Percentiles rank a stretch among this genome's conserved stretches.
Evolutionary conservation across 2,329 filamentous ascomycete genomes (phyloP).

Genomic region (Fusarium sp.): DNA sequence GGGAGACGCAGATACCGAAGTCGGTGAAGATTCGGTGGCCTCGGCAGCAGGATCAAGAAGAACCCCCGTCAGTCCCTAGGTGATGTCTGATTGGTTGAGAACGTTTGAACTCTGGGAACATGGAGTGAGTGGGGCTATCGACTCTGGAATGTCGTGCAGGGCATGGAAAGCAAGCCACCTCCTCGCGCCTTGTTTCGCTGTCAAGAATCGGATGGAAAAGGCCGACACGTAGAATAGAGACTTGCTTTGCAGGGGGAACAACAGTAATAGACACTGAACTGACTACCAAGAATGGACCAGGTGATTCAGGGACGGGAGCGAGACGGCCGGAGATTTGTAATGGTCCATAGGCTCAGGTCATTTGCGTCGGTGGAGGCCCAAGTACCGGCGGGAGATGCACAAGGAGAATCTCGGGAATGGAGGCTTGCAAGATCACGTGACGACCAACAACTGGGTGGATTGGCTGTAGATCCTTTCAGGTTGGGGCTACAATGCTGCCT

Average conservation of each 20-base stretch:
- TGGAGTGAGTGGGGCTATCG: constrained; percentile 45
- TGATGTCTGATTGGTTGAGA: constrained; percentile 38
- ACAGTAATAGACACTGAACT: neutral
- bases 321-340: constrained; percentile 20
- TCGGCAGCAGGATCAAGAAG: constrained; percentile 40
- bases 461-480: neutral
- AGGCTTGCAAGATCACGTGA: constrained; percentile 40
- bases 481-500: neutral
- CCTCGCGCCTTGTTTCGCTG: constrained; percentile 21
- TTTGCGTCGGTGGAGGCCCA: constrained; percentile 35
- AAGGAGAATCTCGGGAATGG: constrained; percentile 48
- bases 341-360: constrained; percentile 27
- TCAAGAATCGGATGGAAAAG: constrained; percentile 8
- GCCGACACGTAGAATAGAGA: neutral
- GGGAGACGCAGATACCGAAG: constrained; percentile 26
- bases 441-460: neutral
- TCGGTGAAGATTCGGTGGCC: constrained; percentile 45
- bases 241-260: neutral
- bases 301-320: neutral
- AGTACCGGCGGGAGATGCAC: constrained; percentile 47
- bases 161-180: constrained; percentile 45
- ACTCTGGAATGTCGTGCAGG: constrained; percentile 49
- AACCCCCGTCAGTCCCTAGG: neutral
- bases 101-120: constrained; percentile 34
- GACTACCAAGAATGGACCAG: neutral